Evolutionary conservation across 192 early-diverging fungal species (phyloP), one percentile per base, ranked within the genome.

Genomic region (Thoreauomyces humboldtii): DNA sequence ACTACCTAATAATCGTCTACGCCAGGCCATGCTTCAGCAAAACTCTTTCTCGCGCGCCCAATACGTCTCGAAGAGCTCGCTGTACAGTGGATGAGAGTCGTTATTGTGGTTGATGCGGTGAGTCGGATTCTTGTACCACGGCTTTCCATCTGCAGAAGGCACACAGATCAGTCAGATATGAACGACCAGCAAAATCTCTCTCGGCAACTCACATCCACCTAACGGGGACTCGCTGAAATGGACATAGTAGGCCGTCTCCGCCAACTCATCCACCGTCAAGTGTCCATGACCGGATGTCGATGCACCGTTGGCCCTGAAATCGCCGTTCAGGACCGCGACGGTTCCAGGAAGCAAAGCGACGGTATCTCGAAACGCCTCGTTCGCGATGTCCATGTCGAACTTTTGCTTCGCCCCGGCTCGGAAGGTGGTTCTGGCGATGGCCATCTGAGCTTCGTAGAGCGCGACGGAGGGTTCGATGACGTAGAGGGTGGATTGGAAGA

Each of bases 321-420:
- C 46, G 32, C 61, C 61, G 32, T 48, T 63, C n/a, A 63, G 24
- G 4, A 37, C 28, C 4, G 45, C 46, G 11, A 63, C 11, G 11
- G 64, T 60, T 41, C 64, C 64, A 19, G 64, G 64, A 2, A 66
- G 41, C 14, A 66, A 19, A 28, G 28, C 56, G 14, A 31, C 41
- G 2, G 33, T 33, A 37, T 58, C 45, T 17, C 7, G 22, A 25
- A 66, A 66, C 6, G 57, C 64, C 12, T 29, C 9, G 33, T 66
- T 66, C 3, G 64, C 52, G 3, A 66, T 46, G 32, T 66, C 54
- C 64, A 66, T 66, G 33, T 66, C 64, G 56, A 47, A 66, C n/a
- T n/a, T n/a, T n/a, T n/a, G n/a, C n/a, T n/a, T n/a, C n/a, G n/a
- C n/a, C n/a, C n/a, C n/a, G n/a, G n/a, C n/a, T n/a, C n/a, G n/a